These are phyloP conservation scores for Wickerhamiella dianesei DNA, from an alignment of 805 yeast genomes.

Conservation along the genomic window DNA sequence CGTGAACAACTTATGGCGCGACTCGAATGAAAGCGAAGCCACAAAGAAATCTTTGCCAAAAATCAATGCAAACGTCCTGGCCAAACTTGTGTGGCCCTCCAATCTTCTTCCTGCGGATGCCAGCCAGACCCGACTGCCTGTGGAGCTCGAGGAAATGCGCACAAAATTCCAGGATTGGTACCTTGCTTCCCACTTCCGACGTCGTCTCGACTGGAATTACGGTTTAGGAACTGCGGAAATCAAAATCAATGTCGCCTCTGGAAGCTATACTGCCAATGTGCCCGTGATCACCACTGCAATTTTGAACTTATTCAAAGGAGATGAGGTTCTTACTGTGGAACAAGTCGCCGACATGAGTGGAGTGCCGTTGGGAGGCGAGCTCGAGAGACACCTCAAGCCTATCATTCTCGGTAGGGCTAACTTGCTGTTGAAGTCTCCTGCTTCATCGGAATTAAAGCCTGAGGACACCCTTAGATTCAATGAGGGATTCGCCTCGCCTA, in stretches of 20 bases:
- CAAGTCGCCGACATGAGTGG: constrained; percentile 54
- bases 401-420: constrained; percentile 58
- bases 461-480: constrained; percentile 55
- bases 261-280: constrained; percentile 65
- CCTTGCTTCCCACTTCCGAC: constrained; percentile 37
- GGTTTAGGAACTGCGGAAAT: constrained; percentile 74
- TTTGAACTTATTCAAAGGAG: constrained; percentile 56
- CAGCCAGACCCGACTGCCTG: constrained; percentile 25
- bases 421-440: constrained; percentile 56
- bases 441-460: constrained; percentile 4
- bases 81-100: constrained; percentile 52
- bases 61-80: constrained; percentile 46
- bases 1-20: constrained; percentile 1
- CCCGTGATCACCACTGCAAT: constrained; percentile 72
- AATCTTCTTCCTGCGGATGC: neutral
- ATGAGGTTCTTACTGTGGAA: constrained; percentile 36
- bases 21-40: neutral
- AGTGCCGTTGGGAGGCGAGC: constrained; percentile 53
- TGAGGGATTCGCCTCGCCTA: constrained; percentile 33
- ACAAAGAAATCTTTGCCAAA: constrained; percentile 22
- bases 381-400: constrained; percentile 66
- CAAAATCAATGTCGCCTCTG: constrained; percentile 50
- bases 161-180: constrained; percentile 41
- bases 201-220: constrained; percentile 65
- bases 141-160: constrained; percentile 31